Evolutionary conservation across 139 green algal species (phyloP).

Genomic region (Chlamydomonas asymmetrica): DNA sequence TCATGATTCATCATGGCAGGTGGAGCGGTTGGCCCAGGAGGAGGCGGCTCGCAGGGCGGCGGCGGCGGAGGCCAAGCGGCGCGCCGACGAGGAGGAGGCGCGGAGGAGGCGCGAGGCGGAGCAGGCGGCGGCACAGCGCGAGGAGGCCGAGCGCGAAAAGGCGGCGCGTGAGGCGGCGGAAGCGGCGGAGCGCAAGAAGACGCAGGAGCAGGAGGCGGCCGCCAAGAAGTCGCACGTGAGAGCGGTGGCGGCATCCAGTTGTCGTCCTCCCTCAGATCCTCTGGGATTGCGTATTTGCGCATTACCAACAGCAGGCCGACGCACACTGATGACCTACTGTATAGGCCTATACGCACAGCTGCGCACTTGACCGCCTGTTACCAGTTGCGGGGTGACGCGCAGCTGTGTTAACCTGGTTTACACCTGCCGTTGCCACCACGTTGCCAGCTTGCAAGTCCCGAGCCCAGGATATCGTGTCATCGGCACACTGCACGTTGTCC

Average conservation of each 20-base stretch:
- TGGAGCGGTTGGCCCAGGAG: slow-evolving; percentile 5
- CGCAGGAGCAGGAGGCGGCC: neutral
- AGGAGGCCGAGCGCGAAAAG: slow-evolving; percentile 2
- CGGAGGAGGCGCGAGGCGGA: neutral
- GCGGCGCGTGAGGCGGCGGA: neutral
- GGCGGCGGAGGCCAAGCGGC: slow-evolving; percentile 4
- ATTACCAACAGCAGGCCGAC: neutral
- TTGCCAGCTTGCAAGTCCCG: too few relatives aligned
- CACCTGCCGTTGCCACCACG: too few relatives aligned
- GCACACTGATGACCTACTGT: neutral
- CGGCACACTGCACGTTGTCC: too few relatives aligned
- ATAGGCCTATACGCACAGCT: neutral
- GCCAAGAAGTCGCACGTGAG: neutral
- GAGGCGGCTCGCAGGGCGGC: neutral
- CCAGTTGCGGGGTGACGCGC: neutral
- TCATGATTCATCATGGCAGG: slow-evolving; percentile 10
- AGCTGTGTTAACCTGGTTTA: neutral
- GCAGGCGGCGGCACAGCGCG: neutral
- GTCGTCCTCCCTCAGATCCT: neutral
- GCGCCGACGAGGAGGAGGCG: slow-evolving; percentile 2
- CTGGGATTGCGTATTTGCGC: neutral
- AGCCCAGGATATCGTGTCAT: too few relatives aligned
- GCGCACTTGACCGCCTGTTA: too few relatives aligned
- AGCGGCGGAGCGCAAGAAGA: neutral
- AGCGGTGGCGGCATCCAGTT: neutral